phyloP scores from a whole-genome alignment of 1,284 basidiomycete species.

The Boletus sp. region DNA sequence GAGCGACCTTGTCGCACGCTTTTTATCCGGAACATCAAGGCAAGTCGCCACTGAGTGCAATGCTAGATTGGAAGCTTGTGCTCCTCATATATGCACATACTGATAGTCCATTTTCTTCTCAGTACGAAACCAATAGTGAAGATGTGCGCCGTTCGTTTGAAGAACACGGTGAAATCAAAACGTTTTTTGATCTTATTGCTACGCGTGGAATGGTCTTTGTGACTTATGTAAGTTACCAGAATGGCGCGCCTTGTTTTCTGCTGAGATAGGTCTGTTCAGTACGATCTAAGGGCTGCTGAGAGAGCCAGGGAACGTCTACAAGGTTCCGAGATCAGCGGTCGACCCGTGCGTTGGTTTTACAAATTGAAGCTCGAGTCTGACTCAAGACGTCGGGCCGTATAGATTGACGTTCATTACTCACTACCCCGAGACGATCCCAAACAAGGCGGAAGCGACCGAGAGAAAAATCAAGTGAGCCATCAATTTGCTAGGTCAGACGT shows the following conservation, averaged over 20 bases:
- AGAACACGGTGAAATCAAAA: constrained; percentile 92
- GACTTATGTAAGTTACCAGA: constrained; percentile 78
- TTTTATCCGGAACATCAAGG: constrained; percentile 97
- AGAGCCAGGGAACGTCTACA: constrained; percentile 85
- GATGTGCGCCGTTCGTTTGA: constrained; percentile 85
- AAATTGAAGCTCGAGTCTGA: background rate
- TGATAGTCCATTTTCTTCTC: constrained; percentile 24
- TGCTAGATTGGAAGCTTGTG: constrained; percentile 13
- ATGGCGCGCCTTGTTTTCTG: background rate
- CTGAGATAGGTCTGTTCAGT: constrained; percentile 47
- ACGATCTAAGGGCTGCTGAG: constrained; percentile 87
- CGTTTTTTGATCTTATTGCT: constrained; percentile 91
- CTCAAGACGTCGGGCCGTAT: constrained; percentile 1
- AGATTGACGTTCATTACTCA: constrained; percentile 98
- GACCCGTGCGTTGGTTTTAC: constrained; percentile 59
- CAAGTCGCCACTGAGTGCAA: constrained; percentile 44
- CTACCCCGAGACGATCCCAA: constrained; percentile 85
- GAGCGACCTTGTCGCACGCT: constrained; percentile 93
- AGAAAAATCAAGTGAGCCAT: constrained; percentile 77
- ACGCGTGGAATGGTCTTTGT: constrained; percentile 97
- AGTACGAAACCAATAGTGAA: constrained; percentile 89
- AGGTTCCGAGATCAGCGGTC: constrained; percentile 77
- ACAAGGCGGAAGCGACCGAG: constrained; percentile 64
- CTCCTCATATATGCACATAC: constrained; percentile 9
- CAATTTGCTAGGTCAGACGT: background rate